These are phyloP conservation scores for Leishmania gerbilli DNA, from an alignment of 208 protist species.

Conservation along the genomic window DNA sequence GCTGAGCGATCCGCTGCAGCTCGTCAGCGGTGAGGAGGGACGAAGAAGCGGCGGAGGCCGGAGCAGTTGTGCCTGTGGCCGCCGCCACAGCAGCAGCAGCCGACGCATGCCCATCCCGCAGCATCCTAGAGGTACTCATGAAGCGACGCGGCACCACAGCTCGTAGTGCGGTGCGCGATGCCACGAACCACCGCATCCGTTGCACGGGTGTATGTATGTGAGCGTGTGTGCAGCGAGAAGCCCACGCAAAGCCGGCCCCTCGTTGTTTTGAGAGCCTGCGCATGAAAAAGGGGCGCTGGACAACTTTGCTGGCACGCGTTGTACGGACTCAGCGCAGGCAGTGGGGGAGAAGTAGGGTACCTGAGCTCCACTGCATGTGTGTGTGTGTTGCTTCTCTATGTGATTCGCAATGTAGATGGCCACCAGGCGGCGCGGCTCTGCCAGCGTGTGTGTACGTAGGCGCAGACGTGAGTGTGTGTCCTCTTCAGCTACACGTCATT, in stretches of 20 bases:
- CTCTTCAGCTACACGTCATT: not conserved
- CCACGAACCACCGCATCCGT: not conserved
- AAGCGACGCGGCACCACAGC: not conserved
- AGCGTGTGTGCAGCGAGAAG: not conserved
- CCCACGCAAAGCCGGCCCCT: not conserved
- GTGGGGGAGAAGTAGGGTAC: too few relatives aligned
- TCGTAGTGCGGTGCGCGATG: not conserved
- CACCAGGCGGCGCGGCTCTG: not conserved
- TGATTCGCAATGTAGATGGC: not conserved
- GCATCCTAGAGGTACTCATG: not conserved
- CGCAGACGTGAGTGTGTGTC: not conserved
- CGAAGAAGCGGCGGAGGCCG: not conserved
- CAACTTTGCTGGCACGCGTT: not conserved
- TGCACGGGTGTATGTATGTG: not conserved
- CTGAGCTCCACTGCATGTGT: not conserved
- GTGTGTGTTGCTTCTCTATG: not conserved
- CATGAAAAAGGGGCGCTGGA: not conserved
- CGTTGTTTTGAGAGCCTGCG: not conserved
- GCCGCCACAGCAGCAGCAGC: constrained; percentile 4
- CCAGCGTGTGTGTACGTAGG: not conserved
- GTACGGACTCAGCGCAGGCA: not conserved
- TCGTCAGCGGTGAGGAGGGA: constrained; percentile 46
- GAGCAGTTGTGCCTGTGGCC: not conserved
- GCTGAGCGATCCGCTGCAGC: constrained; percentile 56
- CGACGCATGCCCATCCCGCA: not conserved